These are phyloP conservation scores for Penicillium rolfsii DNA, from an alignment of 2,329 filamentous ascomycete genomes.

Conservation along the genomic window DNA sequence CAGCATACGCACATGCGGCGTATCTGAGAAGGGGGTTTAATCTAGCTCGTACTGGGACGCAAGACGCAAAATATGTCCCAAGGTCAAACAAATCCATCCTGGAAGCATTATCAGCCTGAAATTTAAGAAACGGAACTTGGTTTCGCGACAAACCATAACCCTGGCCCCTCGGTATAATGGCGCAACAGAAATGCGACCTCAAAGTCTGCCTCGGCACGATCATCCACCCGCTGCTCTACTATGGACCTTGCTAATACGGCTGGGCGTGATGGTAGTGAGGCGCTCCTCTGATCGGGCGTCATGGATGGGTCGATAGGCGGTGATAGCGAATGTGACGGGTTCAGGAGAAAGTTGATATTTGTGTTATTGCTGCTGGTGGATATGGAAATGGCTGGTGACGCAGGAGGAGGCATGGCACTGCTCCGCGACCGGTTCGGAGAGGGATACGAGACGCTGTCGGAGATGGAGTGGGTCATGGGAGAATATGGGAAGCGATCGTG, in stretches of 20 bases:
- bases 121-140: not conserved
- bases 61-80: constrained; percentile 62
- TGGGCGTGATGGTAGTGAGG: constrained; percentile 35
- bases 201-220: constrained; percentile 51
- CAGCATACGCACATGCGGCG: constrained; percentile 64
- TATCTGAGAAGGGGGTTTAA: constrained; percentile 53
- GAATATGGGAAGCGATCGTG: constrained; percentile 41
- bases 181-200: constrained; percentile 63
- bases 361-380: constrained; percentile 42
- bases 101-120: constrained; percentile 15
- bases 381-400: constrained; percentile 51
- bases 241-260: constrained; percentile 23
- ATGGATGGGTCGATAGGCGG: constrained; percentile 51
- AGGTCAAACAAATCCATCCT: constrained; percentile 54
- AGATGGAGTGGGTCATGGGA: constrained; percentile 32
- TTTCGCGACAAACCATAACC: constrained; percentile 54
- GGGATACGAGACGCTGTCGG: constrained; percentile 33
- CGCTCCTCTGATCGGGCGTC: constrained; percentile 34
- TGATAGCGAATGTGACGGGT: constrained; percentile 50
- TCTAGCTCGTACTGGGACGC: constrained; percentile 62
- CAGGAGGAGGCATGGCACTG: constrained; percentile 38
- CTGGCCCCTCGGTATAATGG: constrained; percentile 63
- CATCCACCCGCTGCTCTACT: constrained; percentile 31
- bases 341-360: constrained; percentile 61
- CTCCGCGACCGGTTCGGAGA: constrained; percentile 40